A percentile compares a stretch with the other conserved stretches of the same genome.
Conservation (phyloP, 805 yeast genomes). For the Barnettozyma populi region DNA sequence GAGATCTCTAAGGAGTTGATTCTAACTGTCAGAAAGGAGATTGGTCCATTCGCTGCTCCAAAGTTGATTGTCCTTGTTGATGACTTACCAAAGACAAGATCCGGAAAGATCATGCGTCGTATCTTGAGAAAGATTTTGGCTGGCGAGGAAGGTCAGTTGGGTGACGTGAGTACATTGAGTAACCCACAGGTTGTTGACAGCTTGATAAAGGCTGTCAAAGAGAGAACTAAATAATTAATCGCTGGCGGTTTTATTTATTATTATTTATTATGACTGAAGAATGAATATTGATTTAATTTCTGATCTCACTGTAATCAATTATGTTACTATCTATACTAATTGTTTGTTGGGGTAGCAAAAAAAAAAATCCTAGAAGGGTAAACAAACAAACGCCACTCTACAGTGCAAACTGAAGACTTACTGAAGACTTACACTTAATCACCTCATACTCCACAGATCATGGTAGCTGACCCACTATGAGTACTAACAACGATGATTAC, state of each 20-base stretch:
- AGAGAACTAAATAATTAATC: constrained; percentile 10
- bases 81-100: constrained; percentile 81
- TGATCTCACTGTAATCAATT: background rate
- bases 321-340: no score
- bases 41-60: constrained; percentile 86
- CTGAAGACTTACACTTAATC: no score
- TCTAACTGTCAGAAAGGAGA: constrained; percentile 68
- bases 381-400: background rate
- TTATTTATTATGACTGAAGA: background rate
- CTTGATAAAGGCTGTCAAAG: constrained; percentile 48
- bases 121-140: constrained; percentile 72
- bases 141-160: constrained; percentile 73
- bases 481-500: background rate
- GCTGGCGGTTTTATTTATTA: background rate
- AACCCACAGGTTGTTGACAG: constrained; percentile 71
- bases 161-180: constrained; percentile 72
- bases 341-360: no score
- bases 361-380: no score
- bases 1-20: constrained; percentile 56
- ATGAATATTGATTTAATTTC: background rate
- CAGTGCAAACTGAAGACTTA: no score
- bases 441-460: background rate
- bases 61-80: constrained; percentile 64
- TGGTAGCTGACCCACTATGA: background rate
- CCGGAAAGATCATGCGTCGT: constrained; percentile 86